Evolutionary conservation across 768 basidiomycete species (phyloP).

Genomic region (Suillus tomentosus): DNA sequence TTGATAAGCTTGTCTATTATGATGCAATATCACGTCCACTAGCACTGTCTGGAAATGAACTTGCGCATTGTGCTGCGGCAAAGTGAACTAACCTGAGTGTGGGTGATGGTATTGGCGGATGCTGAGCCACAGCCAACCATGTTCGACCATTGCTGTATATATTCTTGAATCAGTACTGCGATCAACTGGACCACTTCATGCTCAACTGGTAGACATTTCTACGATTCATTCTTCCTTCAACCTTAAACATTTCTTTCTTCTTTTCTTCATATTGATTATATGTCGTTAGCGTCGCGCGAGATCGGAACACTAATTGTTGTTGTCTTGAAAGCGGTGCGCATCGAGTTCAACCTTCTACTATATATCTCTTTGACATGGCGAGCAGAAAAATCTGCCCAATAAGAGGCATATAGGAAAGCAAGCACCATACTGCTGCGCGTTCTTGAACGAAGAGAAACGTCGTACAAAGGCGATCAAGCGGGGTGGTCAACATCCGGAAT

Average conservation of each 20-base stretch:
- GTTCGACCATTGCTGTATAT: background rate
- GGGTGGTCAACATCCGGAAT: conserved; percentile 97
- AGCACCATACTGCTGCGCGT: conserved; percentile 89
- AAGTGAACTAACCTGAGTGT: background rate
- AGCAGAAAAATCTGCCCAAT: conserved; percentile 84
- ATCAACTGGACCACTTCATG: background rate
- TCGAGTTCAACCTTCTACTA: conserved; percentile 21
- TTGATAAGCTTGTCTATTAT: background rate
- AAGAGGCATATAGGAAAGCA: conserved; percentile 95
- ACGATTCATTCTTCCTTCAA: background rate
- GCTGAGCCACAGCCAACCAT: conserved; percentile 4
- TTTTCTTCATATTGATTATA: conserved; percentile 29
- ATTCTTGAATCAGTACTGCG: conserved; percentile 6
- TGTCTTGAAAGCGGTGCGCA: conserved; percentile 86
- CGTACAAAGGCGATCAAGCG: conserved; percentile 93
- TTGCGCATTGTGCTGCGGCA: background rate
- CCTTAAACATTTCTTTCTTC: conserved; percentile 1
- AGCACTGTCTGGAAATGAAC: background rate
- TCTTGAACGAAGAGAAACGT: conserved; percentile 78
- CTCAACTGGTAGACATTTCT: background rate
- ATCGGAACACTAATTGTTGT: conserved; percentile 95
- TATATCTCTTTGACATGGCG: conserved; percentile 23
- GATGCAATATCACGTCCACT: background rate
- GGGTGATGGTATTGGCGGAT: background rate
- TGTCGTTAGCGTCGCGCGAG: conserved; percentile 66